Conservation (phyloP, 495 filamentous ascomycete genomes). For the Xylaria flabelliformis region DNA sequence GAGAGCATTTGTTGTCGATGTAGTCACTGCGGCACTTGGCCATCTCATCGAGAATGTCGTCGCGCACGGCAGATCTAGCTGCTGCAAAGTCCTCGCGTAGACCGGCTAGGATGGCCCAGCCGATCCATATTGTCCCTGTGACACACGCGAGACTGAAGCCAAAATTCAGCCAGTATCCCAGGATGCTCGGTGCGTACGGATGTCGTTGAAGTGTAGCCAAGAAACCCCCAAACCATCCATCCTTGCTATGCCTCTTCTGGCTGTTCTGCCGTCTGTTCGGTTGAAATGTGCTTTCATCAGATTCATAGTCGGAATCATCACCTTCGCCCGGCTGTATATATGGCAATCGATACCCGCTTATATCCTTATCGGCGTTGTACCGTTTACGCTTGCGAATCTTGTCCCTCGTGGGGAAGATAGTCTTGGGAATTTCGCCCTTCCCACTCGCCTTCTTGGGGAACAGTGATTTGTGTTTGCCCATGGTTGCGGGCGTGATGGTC, state of each 20-base stretch:
- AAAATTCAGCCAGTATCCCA: slow-evolving; percentile 85
- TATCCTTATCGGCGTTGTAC: slow-evolving; percentile 47
- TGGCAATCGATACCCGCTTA: slow-evolving; percentile 50
- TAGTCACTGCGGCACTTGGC: slow-evolving; percentile 71
- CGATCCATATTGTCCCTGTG: slow-evolving; percentile 68
- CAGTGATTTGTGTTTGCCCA: slow-evolving; percentile 44
- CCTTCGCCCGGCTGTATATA: slow-evolving; percentile 52
- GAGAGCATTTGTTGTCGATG: slow-evolving; percentile 72
- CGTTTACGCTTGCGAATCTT: slow-evolving; percentile 57
- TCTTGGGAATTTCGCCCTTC: slow-evolving; percentile 48
- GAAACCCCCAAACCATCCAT: slow-evolving; percentile 59
- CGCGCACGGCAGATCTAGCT: slow-evolving; percentile 66
- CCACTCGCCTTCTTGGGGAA: slow-evolving; percentile 55
- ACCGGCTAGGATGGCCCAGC: slow-evolving; percentile 71
- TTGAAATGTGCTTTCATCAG: slow-evolving; percentile 45
- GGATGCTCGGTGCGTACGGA: slow-evolving; percentile 82
- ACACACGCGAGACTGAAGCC: slow-evolving; percentile 78
- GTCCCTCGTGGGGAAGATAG: slow-evolving; percentile 38
- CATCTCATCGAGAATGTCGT: slow-evolving; percentile 74
- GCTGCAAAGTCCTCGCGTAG: slow-evolving; percentile 78
- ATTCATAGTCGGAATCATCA: slow-evolving; percentile 66
- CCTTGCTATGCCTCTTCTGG: slow-evolving; percentile 46
- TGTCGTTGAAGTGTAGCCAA: slow-evolving; percentile 76
- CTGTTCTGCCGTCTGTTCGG: slow-evolving; percentile 32
- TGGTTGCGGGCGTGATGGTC: slow-evolving; percentile 48